Conservation (phyloP, 2,329 filamentous ascomycete species). For the Monilinia laxa region DNA sequence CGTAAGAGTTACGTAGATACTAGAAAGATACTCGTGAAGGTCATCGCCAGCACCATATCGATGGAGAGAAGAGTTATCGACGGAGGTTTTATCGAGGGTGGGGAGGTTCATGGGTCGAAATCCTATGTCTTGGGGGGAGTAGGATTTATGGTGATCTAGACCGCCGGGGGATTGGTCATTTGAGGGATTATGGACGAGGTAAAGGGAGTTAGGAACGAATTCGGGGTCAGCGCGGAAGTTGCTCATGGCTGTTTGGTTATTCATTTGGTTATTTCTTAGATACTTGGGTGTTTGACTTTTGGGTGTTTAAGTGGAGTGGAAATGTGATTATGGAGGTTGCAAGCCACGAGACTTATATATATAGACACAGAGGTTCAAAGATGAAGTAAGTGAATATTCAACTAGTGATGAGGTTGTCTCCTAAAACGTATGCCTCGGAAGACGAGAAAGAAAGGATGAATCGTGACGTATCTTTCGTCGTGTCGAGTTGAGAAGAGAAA, state of each 20-base stretch:
- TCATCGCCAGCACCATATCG: neutral
- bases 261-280: no score
- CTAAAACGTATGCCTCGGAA: no score
- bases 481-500: neutral
- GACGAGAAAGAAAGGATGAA: neutral
- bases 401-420: no score
- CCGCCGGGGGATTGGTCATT: neutral
- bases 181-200: constrained; percentile 2
- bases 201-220: neutral
- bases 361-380: neutral
- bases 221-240: neutral
- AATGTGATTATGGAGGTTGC: neutral
- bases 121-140: neutral
- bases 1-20: neutral
- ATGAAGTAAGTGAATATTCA: neutral
- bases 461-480: neutral
- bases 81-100: neutral
- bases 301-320: neutral
- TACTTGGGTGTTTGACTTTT: neutral
- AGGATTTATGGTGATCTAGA: neutral
- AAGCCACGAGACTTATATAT: neutral
- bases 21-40: neutral
- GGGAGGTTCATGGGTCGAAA: neutral
- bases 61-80: neutral
- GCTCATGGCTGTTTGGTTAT: neutral